Evolutionary conservation across 768 basidiomycete species (phyloP).

Genomic region (Collybia nuda): DNA sequence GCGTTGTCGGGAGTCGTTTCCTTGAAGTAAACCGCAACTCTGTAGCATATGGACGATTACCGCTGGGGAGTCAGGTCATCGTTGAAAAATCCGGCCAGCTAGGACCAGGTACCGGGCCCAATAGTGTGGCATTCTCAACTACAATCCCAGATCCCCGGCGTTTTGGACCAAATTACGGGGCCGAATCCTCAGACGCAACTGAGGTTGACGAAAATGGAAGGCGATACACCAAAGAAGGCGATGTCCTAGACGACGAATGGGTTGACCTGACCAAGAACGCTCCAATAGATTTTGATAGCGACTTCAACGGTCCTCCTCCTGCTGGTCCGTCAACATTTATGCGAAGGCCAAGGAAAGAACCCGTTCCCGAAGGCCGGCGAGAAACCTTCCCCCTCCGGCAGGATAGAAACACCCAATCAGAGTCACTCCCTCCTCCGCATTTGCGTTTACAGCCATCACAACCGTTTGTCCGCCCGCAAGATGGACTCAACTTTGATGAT

Average conservation of each 20-base stretch:
- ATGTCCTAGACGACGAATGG: conserved; percentile 50
- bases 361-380: conserved; percentile 37
- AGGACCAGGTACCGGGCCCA: conserved; percentile 30
- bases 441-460: conserved; percentile 65
- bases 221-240: conserved; percentile 15
- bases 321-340: conserved; percentile 35
- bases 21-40: conserved; percentile 71
- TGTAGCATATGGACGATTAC: conserved; percentile 53
- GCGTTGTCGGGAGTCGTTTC: conserved; percentile 67
- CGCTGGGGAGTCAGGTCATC: conserved; percentile 57
- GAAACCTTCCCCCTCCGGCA: conserved; percentile 66
- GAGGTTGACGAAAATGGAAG: conserved; percentile 39
- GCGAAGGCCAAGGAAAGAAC: conserved; percentile 33
- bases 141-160: conserved; percentile 50
- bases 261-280: conserved; percentile 53
- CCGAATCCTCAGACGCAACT: conserved; percentile 27
- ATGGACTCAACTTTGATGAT: conserved; percentile 65
- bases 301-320: conserved; percentile 34
- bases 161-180: conserved; percentile 55
- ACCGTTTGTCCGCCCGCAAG: conserved; percentile 75
- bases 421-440: conserved; percentile 58
- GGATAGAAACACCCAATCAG: conserved; percentile 26
- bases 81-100: conserved; percentile 52
- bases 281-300: conserved; percentile 37
- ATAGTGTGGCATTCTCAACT: conserved; percentile 32